Base-by-base conservation (phyloP, 768 basidiomycete genomes). In the Crepidotus variabilis region DNA sequence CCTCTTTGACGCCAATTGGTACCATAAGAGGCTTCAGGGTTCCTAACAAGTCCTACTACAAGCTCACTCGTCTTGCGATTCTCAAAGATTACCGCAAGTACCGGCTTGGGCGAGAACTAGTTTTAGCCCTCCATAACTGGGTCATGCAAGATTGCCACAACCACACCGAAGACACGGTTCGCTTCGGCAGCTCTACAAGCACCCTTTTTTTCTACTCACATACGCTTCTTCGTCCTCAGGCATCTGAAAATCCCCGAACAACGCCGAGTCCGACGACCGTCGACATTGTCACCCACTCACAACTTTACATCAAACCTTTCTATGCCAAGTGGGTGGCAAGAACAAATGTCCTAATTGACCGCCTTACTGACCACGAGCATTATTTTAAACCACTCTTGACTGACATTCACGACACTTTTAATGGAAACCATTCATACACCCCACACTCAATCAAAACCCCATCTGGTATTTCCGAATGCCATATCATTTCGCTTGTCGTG, bases 31-130 rank as follows among this genome's bases (percentile, higher is more conserved):
- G 70, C 49, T 66, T 68, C 62, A 73, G 71, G 55, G 21, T 54
- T n/a, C 46, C 59, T 14, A 39, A 51, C 6, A 45, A 32, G 28
- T 49, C 59, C 34, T 83, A 83, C 68, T 88, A 88, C 73, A 92
- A 92, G 73, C 83, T 94, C 55, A 78, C 77, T 59, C 82, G 89
- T 2, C 80, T 91, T 8, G 87, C 81, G 16, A 79, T 94, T 36
- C 78, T 87, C 61, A 80, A 81, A 60, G 76, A 80, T 1, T 87
- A 86, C 67, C 84, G 92, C 48, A 70, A 76, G 51, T 77, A 75
- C 75, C 74, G 75, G 57, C 82, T 92, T 56, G 92, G 91, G 20
- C 77, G 79, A 47, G 78, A 76, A 57, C 84, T 94, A 54, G 85
- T 92, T 22, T 65, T 77, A 45, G 74, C 77, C 2, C 67, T 90